phyloP scores from a whole-genome alignment of 108 stramenopile genomes.

The Cyclotella atomus region DNA sequence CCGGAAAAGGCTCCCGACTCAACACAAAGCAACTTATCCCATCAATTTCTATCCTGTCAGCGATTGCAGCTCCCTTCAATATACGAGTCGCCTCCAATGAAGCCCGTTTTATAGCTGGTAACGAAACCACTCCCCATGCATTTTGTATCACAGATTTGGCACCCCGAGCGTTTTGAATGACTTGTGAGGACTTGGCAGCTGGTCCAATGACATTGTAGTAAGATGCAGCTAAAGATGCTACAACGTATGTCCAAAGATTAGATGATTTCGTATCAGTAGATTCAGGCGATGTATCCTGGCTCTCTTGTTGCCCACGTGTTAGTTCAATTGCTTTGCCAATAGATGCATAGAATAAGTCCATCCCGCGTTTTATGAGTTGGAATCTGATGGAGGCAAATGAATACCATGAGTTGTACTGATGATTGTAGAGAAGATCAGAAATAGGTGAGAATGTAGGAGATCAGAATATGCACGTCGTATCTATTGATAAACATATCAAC shows the following conservation, averaged over 20 bases:
- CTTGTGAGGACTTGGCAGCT: slow-evolving; percentile 52
- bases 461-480: neutral
- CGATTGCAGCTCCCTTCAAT: slow-evolving; percentile 79
- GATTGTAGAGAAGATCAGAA: too few species aligned
- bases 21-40: slow-evolving; percentile 83
- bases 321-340: slow-evolving; percentile 75
- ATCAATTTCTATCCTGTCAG: slow-evolving; percentile 72
- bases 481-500: too few species aligned
- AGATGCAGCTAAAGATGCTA: slow-evolving; percentile 73
- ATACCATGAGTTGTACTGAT: slow-evolving; percentile 59
- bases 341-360: slow-evolving; percentile 83
- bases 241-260: slow-evolving; percentile 54
- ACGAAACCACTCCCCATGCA: slow-evolving; percentile 83
- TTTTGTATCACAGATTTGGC: slow-evolving; percentile 68
- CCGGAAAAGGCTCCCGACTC: slow-evolving; percentile 67
- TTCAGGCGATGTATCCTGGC: slow-evolving; percentile 13
- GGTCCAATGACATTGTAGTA: slow-evolving; percentile 82
- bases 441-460: too few species aligned
- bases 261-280: slow-evolving; percentile 35
- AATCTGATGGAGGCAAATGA: slow-evolving; percentile 78
- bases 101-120: slow-evolving; percentile 71
- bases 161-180: slow-evolving; percentile 28
- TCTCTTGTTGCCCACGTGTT: slow-evolving; percentile 44
- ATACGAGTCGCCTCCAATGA: slow-evolving; percentile 76
- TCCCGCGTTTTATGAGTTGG: slow-evolving; percentile 74